Evolutionary conservation across 2,329 filamentous ascomycete species (phyloP), one percentile per base, ranked within the genome.

Genomic region (Neocucurbitaria cava): DNA sequence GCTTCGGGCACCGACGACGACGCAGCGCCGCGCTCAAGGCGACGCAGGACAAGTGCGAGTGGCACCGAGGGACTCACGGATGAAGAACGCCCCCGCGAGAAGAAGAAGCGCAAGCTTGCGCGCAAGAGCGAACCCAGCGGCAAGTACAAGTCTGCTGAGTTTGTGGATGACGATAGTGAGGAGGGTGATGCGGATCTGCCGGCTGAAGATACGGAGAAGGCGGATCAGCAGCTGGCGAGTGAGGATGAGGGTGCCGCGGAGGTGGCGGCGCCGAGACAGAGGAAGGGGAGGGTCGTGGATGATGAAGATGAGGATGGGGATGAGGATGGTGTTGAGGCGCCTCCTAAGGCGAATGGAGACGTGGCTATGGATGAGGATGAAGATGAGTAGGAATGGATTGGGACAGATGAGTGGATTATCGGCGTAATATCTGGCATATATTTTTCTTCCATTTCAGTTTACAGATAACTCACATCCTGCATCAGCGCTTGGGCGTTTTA

Each of bases 81-180:
- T 75, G 86, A 85, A 54, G 80, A 83, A 53, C 83, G 84, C 20
- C 87, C 77, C 18, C 76, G 77, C 49, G 84, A 84, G 77, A 87
- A 87, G 77, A 88, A 88, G 78, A 83, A 84, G 70, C 80, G 85
- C 72, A 83, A 83, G 67, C 67, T 88, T 47, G 85, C 87, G 64
- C 77, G 84, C 54, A 85, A 85, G 68, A 62, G 73, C 63, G 69
- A 73, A 49, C 65, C 67, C 0, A 43, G 71, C 65, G 77, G 75
- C 73, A 96, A 96, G 77, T 96, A 86, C 82, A 96, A 96, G 83
- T 93, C 89, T 46, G 87, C 85, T 1, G 92, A 96, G 76, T 86
- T 92, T 58, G 87, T 96, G 24, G 89, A 91, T 40, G 90, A 94
- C 59, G 88, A 90, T n/a, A 68, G 63, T 47, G 70, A 74, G 20